Conservation (phyloP, 495 filamentous ascomycete species). For the Articulospora tetracladia region DNA sequence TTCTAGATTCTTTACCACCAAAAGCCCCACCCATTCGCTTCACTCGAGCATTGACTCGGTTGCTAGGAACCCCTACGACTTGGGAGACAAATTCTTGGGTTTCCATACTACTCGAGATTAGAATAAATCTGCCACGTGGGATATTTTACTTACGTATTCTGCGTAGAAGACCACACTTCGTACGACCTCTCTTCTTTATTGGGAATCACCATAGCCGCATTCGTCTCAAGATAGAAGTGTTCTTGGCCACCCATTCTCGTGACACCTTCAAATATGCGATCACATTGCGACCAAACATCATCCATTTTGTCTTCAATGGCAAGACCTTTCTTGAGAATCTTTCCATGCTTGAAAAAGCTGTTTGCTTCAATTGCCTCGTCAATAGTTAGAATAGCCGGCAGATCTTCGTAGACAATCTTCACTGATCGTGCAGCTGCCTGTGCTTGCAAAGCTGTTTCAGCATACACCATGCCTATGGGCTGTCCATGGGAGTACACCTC, state of each 20-base stretch:
- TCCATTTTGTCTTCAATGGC: conserved; percentile 31
- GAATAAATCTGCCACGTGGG: neutral
- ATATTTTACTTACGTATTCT: conserved; percentile 26
- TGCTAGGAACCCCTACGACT: conserved; percentile 37
- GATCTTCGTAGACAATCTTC: conserved; percentile 33
- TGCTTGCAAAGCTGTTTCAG: conserved; percentile 35
- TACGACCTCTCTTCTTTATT: conserved; percentile 33
- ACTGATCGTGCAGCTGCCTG: conserved; percentile 33
- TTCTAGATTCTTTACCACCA: conserved; percentile 37
- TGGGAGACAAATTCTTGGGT: conserved; percentile 38
- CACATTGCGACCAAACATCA: conserved; percentile 24
- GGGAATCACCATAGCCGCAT: conserved; percentile 34
- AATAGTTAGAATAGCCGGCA: conserved; percentile 35
- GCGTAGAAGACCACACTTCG: conserved; percentile 40
- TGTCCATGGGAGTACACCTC: conserved; percentile 34
- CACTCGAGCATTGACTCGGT: conserved; percentile 35
- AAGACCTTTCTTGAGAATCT: conserved; percentile 31
- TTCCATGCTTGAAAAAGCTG: conserved; percentile 31
- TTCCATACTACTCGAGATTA: conserved; percentile 26
- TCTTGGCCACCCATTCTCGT: conserved; percentile 39
- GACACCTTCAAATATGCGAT: conserved; percentile 32
- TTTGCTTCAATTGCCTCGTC: conserved; percentile 44
- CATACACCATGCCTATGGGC: conserved; percentile 36
- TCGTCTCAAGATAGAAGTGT: conserved; percentile 41
- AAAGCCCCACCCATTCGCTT: conserved; percentile 39